A percentile compares a stretch with the other conserved stretches of the same genome.
Evolutionary conservation across 2,329 filamentous ascomycete species (phyloP).

Genomic region (Exophiala bonariae): DNA sequence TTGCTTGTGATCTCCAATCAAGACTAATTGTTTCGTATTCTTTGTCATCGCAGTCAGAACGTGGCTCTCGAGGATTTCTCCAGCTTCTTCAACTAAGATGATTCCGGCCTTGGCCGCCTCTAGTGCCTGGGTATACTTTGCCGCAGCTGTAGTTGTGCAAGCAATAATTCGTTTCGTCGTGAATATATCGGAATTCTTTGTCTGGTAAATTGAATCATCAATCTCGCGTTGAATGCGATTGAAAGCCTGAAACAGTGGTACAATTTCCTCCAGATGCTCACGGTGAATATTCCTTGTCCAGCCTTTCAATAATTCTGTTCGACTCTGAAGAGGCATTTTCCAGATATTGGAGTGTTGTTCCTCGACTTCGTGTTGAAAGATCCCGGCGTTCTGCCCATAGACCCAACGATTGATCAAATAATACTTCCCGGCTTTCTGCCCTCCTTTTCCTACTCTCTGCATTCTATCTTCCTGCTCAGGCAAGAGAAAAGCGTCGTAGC

Average conservation of each 20-base stretch:
- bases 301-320: conserved; percentile 30
- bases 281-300: conserved; percentile 3
- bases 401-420: conserved; percentile 61
- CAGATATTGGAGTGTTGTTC: conserved; percentile 48
- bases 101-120: conserved; percentile 57
- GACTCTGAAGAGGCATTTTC: conserved; percentile 44
- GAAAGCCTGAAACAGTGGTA: neutral
- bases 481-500: conserved; percentile 58
- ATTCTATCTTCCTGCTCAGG: conserved; percentile 51
- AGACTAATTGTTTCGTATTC: conserved; percentile 61
- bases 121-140: conserved; percentile 60
- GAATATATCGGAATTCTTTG: conserved; percentile 38
- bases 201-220: conserved; percentile 1
- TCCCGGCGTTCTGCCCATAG: conserved; percentile 46
- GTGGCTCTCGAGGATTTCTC: conserved; percentile 70
- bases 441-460: conserved; percentile 43
- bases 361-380: conserved; percentile 37
- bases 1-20: conserved; percentile 75
- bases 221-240: conserved; percentile 3
- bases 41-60: conserved; percentile 60
- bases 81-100: conserved; percentile 70
- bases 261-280: conserved; percentile 5
- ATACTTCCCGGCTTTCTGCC: conserved; percentile 43
- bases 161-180: conserved; percentile 62
- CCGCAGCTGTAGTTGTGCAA: conserved; percentile 70